A percentile compares a stretch with the other conserved stretches of the same genome.
phyloP scores from a whole-genome alignment of 805 yeast species.

The Wickerhamia fluorescens region DNA sequence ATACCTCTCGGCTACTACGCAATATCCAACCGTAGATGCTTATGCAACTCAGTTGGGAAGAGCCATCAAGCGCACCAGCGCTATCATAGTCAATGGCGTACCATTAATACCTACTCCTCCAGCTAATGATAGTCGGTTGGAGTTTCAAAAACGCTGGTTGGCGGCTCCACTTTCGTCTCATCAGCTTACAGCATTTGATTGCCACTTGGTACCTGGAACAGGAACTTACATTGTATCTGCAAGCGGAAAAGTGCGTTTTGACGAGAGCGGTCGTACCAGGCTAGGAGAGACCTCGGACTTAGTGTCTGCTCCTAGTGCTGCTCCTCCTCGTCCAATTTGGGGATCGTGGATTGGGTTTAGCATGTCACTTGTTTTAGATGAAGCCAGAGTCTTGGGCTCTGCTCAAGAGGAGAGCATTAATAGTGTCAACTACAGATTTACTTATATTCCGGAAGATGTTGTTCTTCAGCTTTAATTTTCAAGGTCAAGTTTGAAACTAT shows the following conservation, averaged over 20 bases:
- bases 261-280: slow-evolving; percentile 65
- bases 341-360: slow-evolving; percentile 68
- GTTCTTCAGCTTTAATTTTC: slow-evolving; percentile 20
- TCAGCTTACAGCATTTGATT: slow-evolving; percentile 54
- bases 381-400: slow-evolving; percentile 23
- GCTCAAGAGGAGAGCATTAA: slow-evolving; percentile 43
- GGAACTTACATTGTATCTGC: slow-evolving; percentile 45
- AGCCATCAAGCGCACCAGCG: slow-evolving; percentile 43
- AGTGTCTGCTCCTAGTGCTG: slow-evolving; percentile 13
- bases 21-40: slow-evolving; percentile 27
- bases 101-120: slow-evolving; percentile 33
- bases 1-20: slow-evolving; percentile 16
- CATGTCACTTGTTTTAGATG: slow-evolving; percentile 54
- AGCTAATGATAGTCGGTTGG: slow-evolving; percentile 27
- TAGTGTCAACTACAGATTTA: slow-evolving; percentile 59
- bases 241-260: slow-evolving; percentile 62
- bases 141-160: slow-evolving; percentile 56
- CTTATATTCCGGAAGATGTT: slow-evolving; percentile 53
- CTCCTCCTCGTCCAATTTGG: slow-evolving; percentile 46
- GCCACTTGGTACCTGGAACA: slow-evolving; percentile 62
- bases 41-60: slow-evolving; percentile 43
- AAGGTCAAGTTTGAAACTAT: not conserved
- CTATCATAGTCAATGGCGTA: slow-evolving; percentile 52
- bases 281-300: slow-evolving; percentile 59
- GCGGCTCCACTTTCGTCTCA: slow-evolving; percentile 53